These are phyloP conservation scores for Hymenoscyphus scutula DNA, from an alignment of 2,329 filamentous ascomycete species.

Conservation along the genomic window DNA sequence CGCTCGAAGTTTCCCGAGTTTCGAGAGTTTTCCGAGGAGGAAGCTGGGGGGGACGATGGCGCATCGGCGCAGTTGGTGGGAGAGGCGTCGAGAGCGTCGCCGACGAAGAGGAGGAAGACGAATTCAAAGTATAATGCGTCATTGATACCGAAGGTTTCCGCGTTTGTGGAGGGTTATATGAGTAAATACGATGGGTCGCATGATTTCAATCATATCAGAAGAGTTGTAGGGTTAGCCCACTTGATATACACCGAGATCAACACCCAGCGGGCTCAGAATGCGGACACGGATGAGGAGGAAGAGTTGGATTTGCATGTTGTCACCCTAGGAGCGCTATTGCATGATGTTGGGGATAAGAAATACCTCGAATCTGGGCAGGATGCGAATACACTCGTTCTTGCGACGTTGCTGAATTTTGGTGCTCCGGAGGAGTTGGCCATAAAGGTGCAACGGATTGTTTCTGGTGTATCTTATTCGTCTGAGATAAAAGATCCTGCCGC, in stretches of 20 bases:
- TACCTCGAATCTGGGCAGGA: conserved; percentile 51
- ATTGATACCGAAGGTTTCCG: conserved; percentile 51
- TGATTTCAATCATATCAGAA: conserved; percentile 80
- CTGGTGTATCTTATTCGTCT: conserved; percentile 75
- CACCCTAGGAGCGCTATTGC: conserved; percentile 71
- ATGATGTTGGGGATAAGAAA: conserved; percentile 76
- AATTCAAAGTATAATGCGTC: conserved; percentile 27
- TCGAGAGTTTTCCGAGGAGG: conserved; percentile 30
- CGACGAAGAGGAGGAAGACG: conserved; percentile 22
- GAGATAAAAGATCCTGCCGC: conserved; percentile 65
- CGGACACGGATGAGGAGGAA: conserved; percentile 15
- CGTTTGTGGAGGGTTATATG: conserved; percentile 71
- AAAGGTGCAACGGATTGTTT: conserved; percentile 70
- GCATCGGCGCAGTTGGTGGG: conserved; percentile 14
- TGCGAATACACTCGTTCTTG: conserved; percentile 53
- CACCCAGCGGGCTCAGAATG: conserved; percentile 19
- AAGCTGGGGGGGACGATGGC: conserved; percentile 19
- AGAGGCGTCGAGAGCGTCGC: conserved; percentile 13
- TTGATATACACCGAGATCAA: conserved; percentile 33
- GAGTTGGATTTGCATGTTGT: conserved; percentile 55
- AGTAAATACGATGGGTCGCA: conserved; percentile 79
- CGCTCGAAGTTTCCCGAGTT: conserved; percentile 33
- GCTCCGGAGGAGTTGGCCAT: conserved; percentile 58
- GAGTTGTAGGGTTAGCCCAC: conserved; percentile 71
- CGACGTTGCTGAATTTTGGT: conserved; percentile 58